Evolutionary conservation across 2,329 filamentous ascomycete species (phyloP), one percentile per base, ranked within the genome.

Genomic region (Talaromyces sp.): DNA sequence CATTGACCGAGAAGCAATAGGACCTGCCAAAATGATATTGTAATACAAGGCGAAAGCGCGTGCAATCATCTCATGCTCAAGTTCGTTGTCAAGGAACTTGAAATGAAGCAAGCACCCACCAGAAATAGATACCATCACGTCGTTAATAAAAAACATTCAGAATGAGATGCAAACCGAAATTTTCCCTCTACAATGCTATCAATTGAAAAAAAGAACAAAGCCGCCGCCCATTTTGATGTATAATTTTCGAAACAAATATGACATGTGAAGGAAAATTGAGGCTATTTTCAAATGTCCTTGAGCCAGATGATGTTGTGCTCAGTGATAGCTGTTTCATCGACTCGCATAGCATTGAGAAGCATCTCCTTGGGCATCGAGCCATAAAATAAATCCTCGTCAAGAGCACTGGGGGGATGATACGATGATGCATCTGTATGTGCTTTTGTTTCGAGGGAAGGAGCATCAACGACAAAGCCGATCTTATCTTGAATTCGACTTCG

Each of bases 321-420:
- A 7, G 63, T 49, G 6, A 64, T 61, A 7, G 61, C 47, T 11
- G 55, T 52, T 43, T 66, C 64, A n/a, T 63, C 65, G 27, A 64
- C 56, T 6, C 70, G 67, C 44, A 74, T 54, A 13, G 70, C 68
- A 41, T 60, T 60, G 14, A 64, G 46, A 69, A 72, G 45, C 63
- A 65, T 27, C 43, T 60, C 50, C 61, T 61, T 22, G 54, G 66
- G 27, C 64, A 63, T 54, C 61, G 56, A 16, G 66, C 74, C 68
- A 51, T 79, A 80, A 30, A 80, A 60, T 8, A 74, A 60, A 58
- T 80, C 78, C 13, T 79, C 73, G 11, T 70, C 70, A 14, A 60
- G 51, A 8, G 51, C 17, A 9, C 50, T 49, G 13, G 35, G 50
- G 5, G 48, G 51, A 22, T 48, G 56, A 27, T 39, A 60, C 17